Evolutionary conservation across 148 eudicot species (phyloP).

Genomic region (Arbutus unedo): DNA sequence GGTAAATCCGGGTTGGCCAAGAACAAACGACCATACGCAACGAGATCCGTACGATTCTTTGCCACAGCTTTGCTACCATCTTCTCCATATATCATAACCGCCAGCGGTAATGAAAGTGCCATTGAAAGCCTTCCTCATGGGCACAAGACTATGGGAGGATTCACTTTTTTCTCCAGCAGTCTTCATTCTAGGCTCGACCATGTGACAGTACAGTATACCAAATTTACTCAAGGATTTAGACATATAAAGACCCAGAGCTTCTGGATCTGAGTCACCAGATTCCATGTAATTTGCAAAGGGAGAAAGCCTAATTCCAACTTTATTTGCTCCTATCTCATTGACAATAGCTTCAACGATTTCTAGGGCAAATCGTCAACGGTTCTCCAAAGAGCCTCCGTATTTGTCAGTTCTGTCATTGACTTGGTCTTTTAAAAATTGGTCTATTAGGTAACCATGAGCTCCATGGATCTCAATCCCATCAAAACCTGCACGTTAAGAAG

Average conservation of each 20-base stretch:
- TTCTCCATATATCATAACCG: no score
- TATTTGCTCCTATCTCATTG: not conserved
- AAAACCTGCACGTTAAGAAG: not conserved
- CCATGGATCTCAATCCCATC: conserved; percentile 37
- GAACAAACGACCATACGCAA: no score
- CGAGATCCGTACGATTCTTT: no score
- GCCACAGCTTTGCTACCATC: no score
- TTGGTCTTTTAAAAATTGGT: conserved; percentile 33
- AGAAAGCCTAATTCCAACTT: conserved; percentile 1
- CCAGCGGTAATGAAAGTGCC: no score
- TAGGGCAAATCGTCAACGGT: conserved; percentile 6
- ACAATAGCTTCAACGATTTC: conserved; percentile 10
- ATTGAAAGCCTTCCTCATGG: no score
- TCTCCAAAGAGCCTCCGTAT: conserved; percentile 11
- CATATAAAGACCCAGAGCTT: conserved; percentile 32
- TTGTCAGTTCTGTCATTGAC: conserved; percentile 4
- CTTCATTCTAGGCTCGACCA: not conserved
- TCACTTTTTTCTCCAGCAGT: no score
- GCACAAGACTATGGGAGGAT: no score
- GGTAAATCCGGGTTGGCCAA: no score
- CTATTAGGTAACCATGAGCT: conserved; percentile 43
- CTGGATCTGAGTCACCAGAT: conserved; percentile 21
- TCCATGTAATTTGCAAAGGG: not conserved
- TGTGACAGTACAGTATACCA: conserved; percentile 25
- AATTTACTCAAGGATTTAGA: conserved; percentile 24